Conservation (phyloP, 1,284 basidiomycete genomes). For the Apiotrichum gracile region DNA sequence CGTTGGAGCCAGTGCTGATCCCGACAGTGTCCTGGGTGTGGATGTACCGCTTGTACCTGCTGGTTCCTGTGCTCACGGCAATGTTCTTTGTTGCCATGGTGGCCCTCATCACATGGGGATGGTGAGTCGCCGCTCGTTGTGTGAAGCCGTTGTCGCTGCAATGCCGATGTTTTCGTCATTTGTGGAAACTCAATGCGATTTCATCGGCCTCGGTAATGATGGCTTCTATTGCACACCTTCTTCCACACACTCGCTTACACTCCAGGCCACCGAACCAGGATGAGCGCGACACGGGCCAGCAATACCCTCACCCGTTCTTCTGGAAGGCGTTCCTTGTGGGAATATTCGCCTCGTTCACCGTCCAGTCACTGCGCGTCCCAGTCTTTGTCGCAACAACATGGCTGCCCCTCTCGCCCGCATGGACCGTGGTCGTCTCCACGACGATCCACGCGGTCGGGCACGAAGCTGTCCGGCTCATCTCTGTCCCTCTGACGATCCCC, state of each 20-base stretch:
- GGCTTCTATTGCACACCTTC: not conserved
- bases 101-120: conserved; percentile 41
- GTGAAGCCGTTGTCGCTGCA: too few species aligned
- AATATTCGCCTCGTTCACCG: conserved; percentile 39
- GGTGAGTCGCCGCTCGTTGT: too few species aligned
- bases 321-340: conserved; percentile 41
- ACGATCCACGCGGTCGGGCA: conserved; percentile 35
- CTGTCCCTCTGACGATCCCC: conserved; percentile 34
- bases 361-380: conserved; percentile 41
- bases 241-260: not conserved
- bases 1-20: not conserved
- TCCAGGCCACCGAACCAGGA: conserved; percentile 42
- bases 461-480: conserved; percentile 39
- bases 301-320: conserved; percentile 43
- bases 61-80: conserved; percentile 38
- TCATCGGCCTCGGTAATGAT: not conserved
- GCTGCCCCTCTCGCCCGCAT: conserved; percentile 15
- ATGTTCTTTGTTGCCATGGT: conserved; percentile 33
- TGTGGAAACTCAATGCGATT: too few species aligned
- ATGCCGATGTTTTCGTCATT: not conserved
- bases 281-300: conserved; percentile 37
- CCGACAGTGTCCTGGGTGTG: conserved; percentile 37
- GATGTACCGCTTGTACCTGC: conserved; percentile 38
- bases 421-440: conserved; percentile 16
- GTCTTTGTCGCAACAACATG: conserved; percentile 31